Conservation (phyloP, 2,329 filamentous ascomycete species). For the Xylaria digitata region DNA sequence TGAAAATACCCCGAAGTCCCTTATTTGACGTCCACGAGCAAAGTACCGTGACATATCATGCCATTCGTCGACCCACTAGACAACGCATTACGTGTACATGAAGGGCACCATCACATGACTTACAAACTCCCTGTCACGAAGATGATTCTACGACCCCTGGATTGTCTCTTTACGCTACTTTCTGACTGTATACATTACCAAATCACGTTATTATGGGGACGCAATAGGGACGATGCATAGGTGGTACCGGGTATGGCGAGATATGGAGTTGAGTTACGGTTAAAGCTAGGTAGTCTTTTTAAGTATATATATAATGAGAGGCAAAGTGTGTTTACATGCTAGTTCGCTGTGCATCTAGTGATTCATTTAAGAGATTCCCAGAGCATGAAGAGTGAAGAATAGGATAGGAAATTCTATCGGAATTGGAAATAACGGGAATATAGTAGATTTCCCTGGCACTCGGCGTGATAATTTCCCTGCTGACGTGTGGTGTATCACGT, state of each 20-base stretch:
- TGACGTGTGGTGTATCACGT: conserved; percentile 17
- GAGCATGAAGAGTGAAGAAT: neutral
- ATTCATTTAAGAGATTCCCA: neutral
- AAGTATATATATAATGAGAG: neutral
- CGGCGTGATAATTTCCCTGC: neutral
- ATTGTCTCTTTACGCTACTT: conserved; percentile 7
- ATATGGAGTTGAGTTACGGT: neutral
- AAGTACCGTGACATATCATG: neutral
- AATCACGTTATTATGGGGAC: conserved; percentile 1
- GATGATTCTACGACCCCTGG: neutral
- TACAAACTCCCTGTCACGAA: neutral
- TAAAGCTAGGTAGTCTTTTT: conserved; percentile 1
- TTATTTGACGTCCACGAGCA: neutral
- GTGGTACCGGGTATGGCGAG: conserved; percentile 1
- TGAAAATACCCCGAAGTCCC: neutral
- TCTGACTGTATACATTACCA: conserved; percentile 6
- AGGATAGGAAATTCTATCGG: neutral
- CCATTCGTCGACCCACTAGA: neutral
- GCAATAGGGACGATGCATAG: neutral
- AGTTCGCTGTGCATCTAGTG: neutral
- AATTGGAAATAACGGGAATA: conserved; percentile 1
- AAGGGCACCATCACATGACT: conserved; percentile 1
- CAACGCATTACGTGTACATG: conserved; percentile 3
- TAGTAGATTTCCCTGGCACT: neutral
- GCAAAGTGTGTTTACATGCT: neutral